Evolutionary conservation across 148 eudicot genomes (phyloP).

Genomic region (Diospyros kaki): DNA sequence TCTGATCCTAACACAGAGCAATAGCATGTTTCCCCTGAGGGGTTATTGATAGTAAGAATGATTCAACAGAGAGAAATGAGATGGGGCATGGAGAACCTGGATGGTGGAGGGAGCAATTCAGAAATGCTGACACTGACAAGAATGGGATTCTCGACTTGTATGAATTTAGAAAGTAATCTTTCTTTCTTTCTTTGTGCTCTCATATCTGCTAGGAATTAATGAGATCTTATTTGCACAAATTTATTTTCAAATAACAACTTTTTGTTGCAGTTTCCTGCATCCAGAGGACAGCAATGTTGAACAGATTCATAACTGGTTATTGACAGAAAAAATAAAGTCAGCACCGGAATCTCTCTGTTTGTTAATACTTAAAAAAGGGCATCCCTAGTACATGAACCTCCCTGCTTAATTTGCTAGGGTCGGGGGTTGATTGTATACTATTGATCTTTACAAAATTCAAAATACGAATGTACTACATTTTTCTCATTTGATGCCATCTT

Average conservation of each 20-base stretch:
- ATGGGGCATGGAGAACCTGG: conserved; percentile 37
- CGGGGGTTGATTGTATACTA: too few species aligned
- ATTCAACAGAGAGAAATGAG: conserved; percentile 25
- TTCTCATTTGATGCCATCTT: neutral
- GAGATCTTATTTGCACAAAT: neutral
- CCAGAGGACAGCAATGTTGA: conserved; percentile 35
- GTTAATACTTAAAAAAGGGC: neutral
- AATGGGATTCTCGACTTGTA: conserved; percentile 24
- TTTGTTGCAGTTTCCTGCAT: conserved; percentile 36
- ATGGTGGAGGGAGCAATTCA: conserved; percentile 56
- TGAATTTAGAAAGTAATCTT: conserved; percentile 38
- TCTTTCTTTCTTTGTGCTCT: neutral
- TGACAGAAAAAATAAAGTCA: conserved; percentile 36
- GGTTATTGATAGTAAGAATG: neutral
- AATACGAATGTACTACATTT: neutral
- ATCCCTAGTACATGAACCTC: too few species aligned
- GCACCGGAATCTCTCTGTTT: neutral
- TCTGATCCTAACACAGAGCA: too few species aligned
- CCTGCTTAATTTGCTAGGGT: too few species aligned
- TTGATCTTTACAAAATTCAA: too few species aligned
- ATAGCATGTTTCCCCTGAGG: neutral
- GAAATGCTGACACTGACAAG: conserved; percentile 36
- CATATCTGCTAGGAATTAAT: neutral
- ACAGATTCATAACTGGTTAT: conserved; percentile 32
- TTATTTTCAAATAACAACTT: neutral